phyloP scores from a whole-genome alignment of 345 rosid species.

The Hibiscus trionum region DNA sequence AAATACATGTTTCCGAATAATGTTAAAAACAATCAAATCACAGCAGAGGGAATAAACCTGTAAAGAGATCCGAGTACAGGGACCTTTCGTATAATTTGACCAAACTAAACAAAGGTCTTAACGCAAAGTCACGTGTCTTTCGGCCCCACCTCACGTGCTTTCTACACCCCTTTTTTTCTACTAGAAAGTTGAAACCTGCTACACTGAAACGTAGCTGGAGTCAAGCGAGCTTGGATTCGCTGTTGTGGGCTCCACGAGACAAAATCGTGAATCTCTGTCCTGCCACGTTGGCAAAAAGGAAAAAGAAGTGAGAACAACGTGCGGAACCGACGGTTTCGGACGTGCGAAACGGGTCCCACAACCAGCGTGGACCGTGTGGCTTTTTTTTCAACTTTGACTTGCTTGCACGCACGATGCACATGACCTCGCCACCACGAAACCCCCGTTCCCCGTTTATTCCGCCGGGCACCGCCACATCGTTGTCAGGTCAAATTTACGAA shows the following conservation, averaged over 20 bases:
- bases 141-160: slow-evolving; percentile 6
- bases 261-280: neutral
- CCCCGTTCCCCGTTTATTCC: neutral
- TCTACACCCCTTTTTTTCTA: neutral
- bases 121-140: slow-evolving; percentile 41
- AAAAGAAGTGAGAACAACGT: neutral
- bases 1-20: too few species aligned
- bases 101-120: neutral
- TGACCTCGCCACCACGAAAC: slow-evolving; percentile 22
- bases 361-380: slow-evolving; percentile 26
- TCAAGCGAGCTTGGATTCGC: slow-evolving; percentile 18
- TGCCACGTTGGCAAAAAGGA: slow-evolving; percentile 1
- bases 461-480: slow-evolving; percentile 17
- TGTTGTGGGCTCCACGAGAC: slow-evolving; percentile 27
- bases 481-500: neutral
- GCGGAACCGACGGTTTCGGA: slow-evolving; percentile 20
- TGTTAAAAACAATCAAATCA: neutral
- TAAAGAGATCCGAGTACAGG: too few species aligned
- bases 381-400: slow-evolving; percentile 15
- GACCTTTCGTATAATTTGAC: too few species aligned
- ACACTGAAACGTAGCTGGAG: slow-evolving; percentile 24
- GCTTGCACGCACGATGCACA: slow-evolving; percentile 59
- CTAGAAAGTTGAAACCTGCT: neutral
- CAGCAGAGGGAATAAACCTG: neutral
- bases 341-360: slow-evolving; percentile 37